These are phyloP conservation scores for Zoysia pacifica DNA, from an alignment of 176 grass and related monocot genomes.

Conservation along the genomic window DNA sequence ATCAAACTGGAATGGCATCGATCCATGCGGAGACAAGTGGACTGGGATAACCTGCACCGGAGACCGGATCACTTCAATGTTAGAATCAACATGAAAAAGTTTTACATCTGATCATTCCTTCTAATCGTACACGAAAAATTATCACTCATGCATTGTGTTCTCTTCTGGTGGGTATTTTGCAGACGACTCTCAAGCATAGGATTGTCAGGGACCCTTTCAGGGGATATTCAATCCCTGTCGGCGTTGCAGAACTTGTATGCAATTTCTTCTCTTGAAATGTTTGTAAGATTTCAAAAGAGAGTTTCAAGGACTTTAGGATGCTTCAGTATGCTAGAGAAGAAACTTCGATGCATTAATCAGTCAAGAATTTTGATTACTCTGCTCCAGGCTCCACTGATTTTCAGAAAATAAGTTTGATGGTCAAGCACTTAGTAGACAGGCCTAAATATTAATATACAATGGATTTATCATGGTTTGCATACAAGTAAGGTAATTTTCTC, in stretches of 20 bases:
- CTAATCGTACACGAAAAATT: not conserved
- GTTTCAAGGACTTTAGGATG: not conserved
- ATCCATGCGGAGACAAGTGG: constrained; percentile 79
- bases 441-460: not conserved
- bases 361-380: not conserved
- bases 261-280: constrained; percentile 11
- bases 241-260: constrained; percentile 60
- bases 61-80: constrained; percentile 55
- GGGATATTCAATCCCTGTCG: constrained; percentile 62
- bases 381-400: not conserved
- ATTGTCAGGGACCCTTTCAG: constrained; percentile 65
- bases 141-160: not conserved
- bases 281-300: not conserved
- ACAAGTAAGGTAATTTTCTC: not conserved
- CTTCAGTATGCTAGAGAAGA: not conserved
- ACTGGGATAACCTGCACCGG: constrained; percentile 49
- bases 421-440: not conserved
- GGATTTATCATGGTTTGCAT: not conserved
- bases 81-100: constrained; percentile 25
- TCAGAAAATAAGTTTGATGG: not conserved
- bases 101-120: constrained; percentile 8
- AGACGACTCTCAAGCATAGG: constrained; percentile 67
- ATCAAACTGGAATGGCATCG: constrained; percentile 71
- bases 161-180: constrained; percentile 21
- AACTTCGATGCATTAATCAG: not conserved